Evolutionary conservation across 2,329 filamentous ascomycete genomes (phyloP), one percentile per base, ranked within the genome.

Genomic region (Apiospora phragmitis): DNA sequence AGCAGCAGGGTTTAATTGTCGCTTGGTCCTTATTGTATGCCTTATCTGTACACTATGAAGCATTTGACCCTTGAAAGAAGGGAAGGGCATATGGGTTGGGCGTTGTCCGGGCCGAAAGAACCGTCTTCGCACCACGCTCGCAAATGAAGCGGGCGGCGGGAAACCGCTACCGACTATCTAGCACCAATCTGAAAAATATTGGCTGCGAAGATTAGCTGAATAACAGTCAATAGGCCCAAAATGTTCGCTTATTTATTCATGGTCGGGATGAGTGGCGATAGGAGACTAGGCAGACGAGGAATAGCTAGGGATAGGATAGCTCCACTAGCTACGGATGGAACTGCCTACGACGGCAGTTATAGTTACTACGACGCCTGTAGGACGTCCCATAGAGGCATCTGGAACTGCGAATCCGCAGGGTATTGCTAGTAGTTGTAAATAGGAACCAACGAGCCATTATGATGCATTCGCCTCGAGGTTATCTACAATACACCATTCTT

Each of bases 31-130:
- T 38, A 32, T 62, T 62, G 55, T 62, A 62, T 62, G 55, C 38
- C 55, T 35, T 62, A 62, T 62, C 55, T 62, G 55, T 62, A 62
- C 55, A 62, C 55, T 62, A 62, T 62, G 55, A 62, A 62, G 55
- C 55, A 38, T 62, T 62, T 11, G 29, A 21, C 32, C 55, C 55
- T 35, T 38, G 32, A n/a, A 62, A 38, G 32, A 35, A 62, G 32
- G 55, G 55, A 35, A 62, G 32, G 55, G 55, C 55, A 62, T 62
- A 62, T 62, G 55, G 29, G 32, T 62, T 62, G 32, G 55, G 55
- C 55, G 55, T 14, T 38, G 55, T 62, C 18, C 29, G 32, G 55
- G 55, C 21, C 8, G 32, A 38, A 11, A 62, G 32, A 29, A 29
- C 18, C 55, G 18, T 11, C 9, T 38, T n/a, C 55, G 55, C 55